phyloP scores from a whole-genome alignment of 2,329 filamentous ascomycete genomes.

The Diaporthe ampelina region DNA sequence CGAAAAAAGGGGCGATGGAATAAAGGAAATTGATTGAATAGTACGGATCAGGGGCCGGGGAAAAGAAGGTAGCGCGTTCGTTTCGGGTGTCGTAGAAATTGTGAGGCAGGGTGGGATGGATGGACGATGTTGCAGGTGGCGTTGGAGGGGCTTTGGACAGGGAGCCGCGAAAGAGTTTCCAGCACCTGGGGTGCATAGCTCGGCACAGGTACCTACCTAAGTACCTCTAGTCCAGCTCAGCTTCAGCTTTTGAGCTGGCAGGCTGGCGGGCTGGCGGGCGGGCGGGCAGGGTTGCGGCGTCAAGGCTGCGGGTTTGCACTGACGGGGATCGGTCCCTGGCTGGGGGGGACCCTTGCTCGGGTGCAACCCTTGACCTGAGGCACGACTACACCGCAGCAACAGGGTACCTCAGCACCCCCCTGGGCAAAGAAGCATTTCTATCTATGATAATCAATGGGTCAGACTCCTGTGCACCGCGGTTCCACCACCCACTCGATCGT shows the following conservation, averaged over 20 bases:
- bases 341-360: not conserved
- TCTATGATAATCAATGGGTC: not conserved
- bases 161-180: slow-evolving; percentile 14
- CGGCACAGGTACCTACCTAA: not conserved
- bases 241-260: not conserved
- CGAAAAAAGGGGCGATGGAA: not conserved
- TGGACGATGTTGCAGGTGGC: slow-evolving; percentile 29
- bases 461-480: not conserved
- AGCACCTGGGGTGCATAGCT: slow-evolving; percentile 5
- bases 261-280: too few species aligned
- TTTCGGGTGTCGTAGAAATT: slow-evolving; percentile 23
- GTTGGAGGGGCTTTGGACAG: slow-evolving; percentile 18
- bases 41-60: not conserved
- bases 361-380: not conserved
- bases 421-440: not conserved
- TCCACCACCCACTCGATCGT: not conserved
- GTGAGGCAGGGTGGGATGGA: slow-evolving; percentile 4
- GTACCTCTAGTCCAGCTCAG: not conserved
- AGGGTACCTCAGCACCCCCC: too few species aligned
- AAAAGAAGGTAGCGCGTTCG: slow-evolving; percentile 1
- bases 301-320: not conserved
- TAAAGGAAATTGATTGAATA: not conserved
- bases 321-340: not conserved
- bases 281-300: not conserved
- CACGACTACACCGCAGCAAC: not conserved